A percentile compares a stretch with the other conserved stretches of the same genome.
Evolutionary conservation across 2,329 filamentous ascomycete genomes (phyloP).

Genomic region (Paecilomyces niveus): DNA sequence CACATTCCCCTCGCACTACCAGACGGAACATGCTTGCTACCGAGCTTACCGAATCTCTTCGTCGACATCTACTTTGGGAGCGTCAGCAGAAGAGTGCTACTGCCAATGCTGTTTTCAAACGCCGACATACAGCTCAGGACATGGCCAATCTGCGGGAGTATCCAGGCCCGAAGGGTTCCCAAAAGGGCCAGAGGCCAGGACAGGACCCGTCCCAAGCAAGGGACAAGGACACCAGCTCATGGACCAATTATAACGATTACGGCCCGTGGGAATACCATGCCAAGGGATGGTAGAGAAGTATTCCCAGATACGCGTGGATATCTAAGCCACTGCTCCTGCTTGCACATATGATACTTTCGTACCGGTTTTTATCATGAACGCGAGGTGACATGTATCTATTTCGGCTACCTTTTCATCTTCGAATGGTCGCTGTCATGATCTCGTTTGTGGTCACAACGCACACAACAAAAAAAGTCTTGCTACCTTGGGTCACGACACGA

Average conservation of each 20-base stretch:
- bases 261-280: conserved; percentile 79
- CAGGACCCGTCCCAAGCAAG: conserved; percentile 33
- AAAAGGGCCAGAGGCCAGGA: conserved; percentile 15
- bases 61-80: conserved; percentile 89
- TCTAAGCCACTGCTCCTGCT: neutral
- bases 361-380: neutral
- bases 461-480: neutral
- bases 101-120: conserved; percentile 79
- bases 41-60: conserved; percentile 86
- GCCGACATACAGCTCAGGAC: conserved; percentile 83
- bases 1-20: conserved; percentile 84
- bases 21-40: conserved; percentile 92
- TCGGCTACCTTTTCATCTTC: neutral
- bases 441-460: neutral
- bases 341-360: conserved; percentile 3
- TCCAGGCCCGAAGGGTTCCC: conserved; percentile 52
- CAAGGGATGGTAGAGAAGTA: conserved; percentile 64
- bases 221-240: conserved; percentile 59
- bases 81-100: conserved; percentile 89
- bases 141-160: conserved; percentile 81
- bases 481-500: neutral
- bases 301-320: conserved; percentile 2
- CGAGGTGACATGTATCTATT: conserved; percentile 6
- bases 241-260: conserved; percentile 79
- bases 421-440: neutral